Evolutionary conservation across 75 land plant species (phyloP), one percentile per base, ranked within the genome.

Genomic region (Azolla pinnata): DNA sequence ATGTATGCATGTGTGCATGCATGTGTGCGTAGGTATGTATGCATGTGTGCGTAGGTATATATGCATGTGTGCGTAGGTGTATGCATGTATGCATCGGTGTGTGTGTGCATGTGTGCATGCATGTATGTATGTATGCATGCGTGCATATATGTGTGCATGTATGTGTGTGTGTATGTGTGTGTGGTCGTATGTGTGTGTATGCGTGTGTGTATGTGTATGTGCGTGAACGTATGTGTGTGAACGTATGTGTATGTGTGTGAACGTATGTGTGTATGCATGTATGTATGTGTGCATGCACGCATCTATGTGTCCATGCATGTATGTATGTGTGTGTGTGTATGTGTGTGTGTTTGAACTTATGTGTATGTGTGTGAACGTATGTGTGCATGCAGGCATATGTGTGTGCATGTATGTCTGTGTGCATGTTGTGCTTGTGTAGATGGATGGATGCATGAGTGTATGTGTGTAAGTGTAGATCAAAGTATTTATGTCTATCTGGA

Each of bases 81-180:
- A 38, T 38, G 12, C 14, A 38, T 38, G 12, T 38, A 38, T 38
- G 42, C 14, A 38, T 38, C 12, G 7, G 42, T 38, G 42, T 38
- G 14, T 38, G 42, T 38, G 14, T 38, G 42, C 14, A 38, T 38
- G 42, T 38, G 14, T 38, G 42, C 14, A 38, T 38, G 42, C 14
- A 38, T 38, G 42, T 38, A 38, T 38, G 42, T 38, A 38, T 38
- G 42, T 38, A 38, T 38, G 42, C 14, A 38, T 38, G 42, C 14
- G 14, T 38, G 42, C 14, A 38, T 38, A 14, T 38, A 38, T 38
- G 42, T 38, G 14, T 38, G 42, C 14, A 38, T 38, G 42, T 38
- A 38, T 38, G 42, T 38, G 14, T 38, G 42, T 38, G 14, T 38
- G 42, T 38, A 38, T 38, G 42, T 38, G 14, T 38, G 42, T 38